phyloP scores from a whole-genome alignment of 306 rosid genomes.

The Boehmeria nivea region DNA sequence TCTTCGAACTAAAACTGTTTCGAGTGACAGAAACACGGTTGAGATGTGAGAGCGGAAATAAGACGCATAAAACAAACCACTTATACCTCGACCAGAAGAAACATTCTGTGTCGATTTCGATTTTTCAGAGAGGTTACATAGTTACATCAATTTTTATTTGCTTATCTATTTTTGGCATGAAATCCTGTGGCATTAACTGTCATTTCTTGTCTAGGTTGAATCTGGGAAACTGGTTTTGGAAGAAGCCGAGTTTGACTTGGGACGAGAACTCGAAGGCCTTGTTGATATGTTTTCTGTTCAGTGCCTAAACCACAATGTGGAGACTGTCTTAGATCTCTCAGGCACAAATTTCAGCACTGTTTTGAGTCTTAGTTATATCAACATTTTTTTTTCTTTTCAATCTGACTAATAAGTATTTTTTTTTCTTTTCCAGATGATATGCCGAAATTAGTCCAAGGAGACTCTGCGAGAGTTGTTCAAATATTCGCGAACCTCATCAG shows the following conservation, averaged over 20 bases:
- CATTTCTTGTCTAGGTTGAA: conserved; percentile 59
- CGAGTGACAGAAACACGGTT: neutral
- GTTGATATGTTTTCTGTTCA: conserved; percentile 98
- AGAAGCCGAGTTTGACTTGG: conserved; percentile 88
- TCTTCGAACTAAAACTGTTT: neutral
- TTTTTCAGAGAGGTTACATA: too few relatives aligned
- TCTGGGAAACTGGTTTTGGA: conserved; percentile 95
- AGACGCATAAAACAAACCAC: too few relatives aligned
- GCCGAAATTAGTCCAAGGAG: conserved; percentile 86
- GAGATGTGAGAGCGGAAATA: too few relatives aligned
- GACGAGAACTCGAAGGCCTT: conserved; percentile 96
- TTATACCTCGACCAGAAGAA: neutral
- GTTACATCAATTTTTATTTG: neutral
- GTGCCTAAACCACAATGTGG: conserved; percentile 92
- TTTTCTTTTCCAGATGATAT: conserved; percentile 58
- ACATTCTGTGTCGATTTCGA: too few relatives aligned
- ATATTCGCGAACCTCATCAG: conserved; percentile 88
- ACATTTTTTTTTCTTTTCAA: too few relatives aligned
- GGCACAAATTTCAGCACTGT: conserved; percentile 38
- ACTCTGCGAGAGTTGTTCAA: conserved; percentile 98
- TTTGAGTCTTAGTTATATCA: conserved; percentile 1
- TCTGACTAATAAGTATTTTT: too few relatives aligned
- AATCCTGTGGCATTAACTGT: neutral
- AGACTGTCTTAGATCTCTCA: conserved; percentile 85
- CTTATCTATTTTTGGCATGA: neutral